Base-by-base conservation (phyloP, 1,284 basidiomycete genomes). In the Ustilago loliicola region DNA sequence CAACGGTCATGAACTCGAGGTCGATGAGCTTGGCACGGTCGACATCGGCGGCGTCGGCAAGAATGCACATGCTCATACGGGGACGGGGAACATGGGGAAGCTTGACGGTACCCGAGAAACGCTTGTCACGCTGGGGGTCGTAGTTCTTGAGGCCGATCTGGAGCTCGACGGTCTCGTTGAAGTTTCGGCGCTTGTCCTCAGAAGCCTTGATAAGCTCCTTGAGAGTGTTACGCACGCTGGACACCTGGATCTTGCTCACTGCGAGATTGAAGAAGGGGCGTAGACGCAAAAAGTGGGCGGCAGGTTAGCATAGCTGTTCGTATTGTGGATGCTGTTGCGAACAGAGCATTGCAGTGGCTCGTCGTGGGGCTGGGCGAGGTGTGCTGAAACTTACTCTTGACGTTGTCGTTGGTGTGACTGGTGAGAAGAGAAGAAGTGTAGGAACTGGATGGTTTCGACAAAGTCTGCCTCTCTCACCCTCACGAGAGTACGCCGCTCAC, bases 61-160 rank as follows among this genome's bases (percentile, higher is more conserved):
- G 93, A 91, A 99, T 98, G 91, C 96, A 98, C 87, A 99, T 92
- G 85, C 93, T 94, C 96, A 99, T 98, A 89, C 96, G 93, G 69
- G 96, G 96, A 83, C 96, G 95, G 84, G 97, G 97, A 81, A 98
- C 91, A 87, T 97, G 91, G 85, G 96, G 96, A 66, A 99, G 92
- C 90, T 94, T 95, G 81, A 50, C 73, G 53, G 83, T 84, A 75
- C 81, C 80, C 61, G 78, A 81, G 85, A 86, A 86, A 85, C 85
- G 85, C 83, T 86, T 86, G 84, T 86, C 85, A 82, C 85, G 84
- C 80, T 85, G 77, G 48, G 84, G 82, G 80, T 86, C 85, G 82
- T 86, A 86, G 81, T 85, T 85, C 85, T 86, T 86, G 67, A 86
- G 82, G 72, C 85, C 85, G 76, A 86, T 85, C 81, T 86, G 85